Evolutionary conservation across 2,329 filamentous ascomycete species (phyloP), one percentile per base, ranked within the genome.

Genomic region (Diaporthe helianthi): DNA sequence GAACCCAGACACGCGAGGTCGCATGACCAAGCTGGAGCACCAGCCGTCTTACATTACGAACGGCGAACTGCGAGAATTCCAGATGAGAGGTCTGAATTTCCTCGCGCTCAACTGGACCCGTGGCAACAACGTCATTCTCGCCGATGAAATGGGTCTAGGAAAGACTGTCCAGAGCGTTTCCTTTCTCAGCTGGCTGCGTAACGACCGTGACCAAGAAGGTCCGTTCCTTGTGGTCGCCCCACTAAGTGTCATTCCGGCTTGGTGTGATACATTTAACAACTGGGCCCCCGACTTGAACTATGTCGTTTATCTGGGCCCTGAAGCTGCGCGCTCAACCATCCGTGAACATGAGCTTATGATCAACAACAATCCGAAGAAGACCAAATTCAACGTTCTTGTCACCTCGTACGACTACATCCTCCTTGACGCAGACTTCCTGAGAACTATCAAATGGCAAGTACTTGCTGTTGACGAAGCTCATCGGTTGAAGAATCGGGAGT

Each of bases 361-460:
- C 7, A 93, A 97, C 77, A 92, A 92, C 41, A 97, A 97, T 75
- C 86, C 92, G 2, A 93, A 91, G 79, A 94, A 94, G 78, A 92
- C 93, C 71, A 98, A 97, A 79, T 99, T 99, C 85, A 96, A 99
- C 76, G 94, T 97, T n/a, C 86, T 99, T 41, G 89, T 99, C 70
- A 99, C 96, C 1, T 98, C 96, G 0, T 99, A 99, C 78, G 96
- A 99, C 80, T 98, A 97, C 78, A 96, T 98, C 69, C 86, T 98
- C 58, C 88, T 90, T 69, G 96, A 99, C 78, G 90, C 92, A 72
- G 84, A 91, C 46, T 97, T 97, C 76, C 82, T 99, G 46, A 91
- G 91, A 70, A 90, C 92, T 72, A 93, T 99, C 80, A 98, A 97
- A 79, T 99, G 96, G 95, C 96, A 99, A 78, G 96, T 96, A 69